Evolutionary conservation across 2,329 filamentous ascomycete species (phyloP).

Genomic region (Hypoxylon rubiginosum): DNA sequence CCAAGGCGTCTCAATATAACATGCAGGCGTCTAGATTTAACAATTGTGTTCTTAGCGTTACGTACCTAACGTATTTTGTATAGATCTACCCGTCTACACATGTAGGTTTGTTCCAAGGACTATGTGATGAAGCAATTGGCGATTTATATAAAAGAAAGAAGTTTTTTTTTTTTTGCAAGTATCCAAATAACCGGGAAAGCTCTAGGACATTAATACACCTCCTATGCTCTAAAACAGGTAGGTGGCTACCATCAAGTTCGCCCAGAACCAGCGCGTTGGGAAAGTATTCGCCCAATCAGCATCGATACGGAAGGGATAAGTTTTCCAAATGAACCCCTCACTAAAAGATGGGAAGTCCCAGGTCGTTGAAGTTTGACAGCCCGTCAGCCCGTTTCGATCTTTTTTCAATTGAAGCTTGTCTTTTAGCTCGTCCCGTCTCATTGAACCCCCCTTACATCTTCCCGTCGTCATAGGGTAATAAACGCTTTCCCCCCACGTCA

Average conservation of each 20-base stretch:
- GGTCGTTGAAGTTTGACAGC: slow-evolving; percentile 10
- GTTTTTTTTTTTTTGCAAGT: neutral
- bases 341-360: slow-evolving; percentile 1
- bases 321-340: slow-evolving; percentile 18
- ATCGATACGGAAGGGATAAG: slow-evolving; percentile 14
- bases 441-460: neutral
- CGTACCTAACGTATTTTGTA: neutral
- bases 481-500: neutral
- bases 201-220: slow-evolving; percentile 29
- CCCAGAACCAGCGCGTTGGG: slow-evolving; percentile 32
- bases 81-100: neutral
- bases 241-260: slow-evolving; percentile 26
- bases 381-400: slow-evolving; percentile 1
- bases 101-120: slow-evolving; percentile 13
- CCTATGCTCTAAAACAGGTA: slow-evolving; percentile 36
- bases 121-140: neutral
- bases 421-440: slow-evolving; percentile 21
- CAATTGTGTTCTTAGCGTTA: slow-evolving; percentile 2
- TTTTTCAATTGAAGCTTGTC: slow-evolving; percentile 14
- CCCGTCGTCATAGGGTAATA: slow-evolving; percentile 18
- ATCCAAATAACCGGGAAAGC: slow-evolving; percentile 5
- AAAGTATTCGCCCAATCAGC: slow-evolving; percentile 31
- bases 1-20: slow-evolving; percentile 28
- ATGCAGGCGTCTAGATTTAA: slow-evolving; percentile 21
- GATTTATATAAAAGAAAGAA: neutral